Base-by-base conservation (phyloP, 2,329 filamentous ascomycete genomes). In the Ascomycota sp. region DNA sequence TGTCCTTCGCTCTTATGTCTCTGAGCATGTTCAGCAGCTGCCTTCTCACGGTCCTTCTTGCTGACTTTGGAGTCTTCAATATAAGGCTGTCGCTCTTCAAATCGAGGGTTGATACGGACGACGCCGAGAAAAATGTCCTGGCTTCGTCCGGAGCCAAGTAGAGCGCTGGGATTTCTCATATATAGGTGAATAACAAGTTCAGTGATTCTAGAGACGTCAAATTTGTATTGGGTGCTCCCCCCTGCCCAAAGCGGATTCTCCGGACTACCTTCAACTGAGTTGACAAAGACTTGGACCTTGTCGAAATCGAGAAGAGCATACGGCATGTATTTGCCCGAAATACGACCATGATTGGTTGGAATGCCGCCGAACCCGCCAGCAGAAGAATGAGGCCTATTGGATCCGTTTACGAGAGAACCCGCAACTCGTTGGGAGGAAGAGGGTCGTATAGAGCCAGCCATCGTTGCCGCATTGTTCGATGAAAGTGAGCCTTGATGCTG, bases 171-270 rank as follows among this genome's bases (percentile, higher is more conserved):
- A 48, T 98, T 95, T 41, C 89, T 77, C 50, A 98, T 75, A 54
- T 94, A 98, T 25, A 98, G 61, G 41, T 93, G 86, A 19, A 95
- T 74, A 36, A 75, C 80, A 35, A 98, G 63, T 43, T 95, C 86
- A 2, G 85, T 93, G 30, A 83, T 78, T 45, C 89, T 70, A 32
- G 89, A 95, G 36, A 98, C 89, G 61, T 98, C 89, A 52, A 98
- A 98, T 57, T 98, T 98, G 68, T 94, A 98, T 46, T 92, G 83
- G n/a, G 89, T 98, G 54, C 86, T 95, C 48, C 86, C 82, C 37
- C 89, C 89, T 4, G 86, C 85, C 83, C 89, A 98, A 1, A 94
- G 61, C 0, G 89, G 89, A 50, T 91, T 91, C 54, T 94, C 83
- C 8, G 89, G 86, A 28, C 72, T 85, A 33, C 89, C 89, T 30